phyloP scores from a whole-genome alignment of 441 rosid species.

The Croton laevigatus region DNA sequence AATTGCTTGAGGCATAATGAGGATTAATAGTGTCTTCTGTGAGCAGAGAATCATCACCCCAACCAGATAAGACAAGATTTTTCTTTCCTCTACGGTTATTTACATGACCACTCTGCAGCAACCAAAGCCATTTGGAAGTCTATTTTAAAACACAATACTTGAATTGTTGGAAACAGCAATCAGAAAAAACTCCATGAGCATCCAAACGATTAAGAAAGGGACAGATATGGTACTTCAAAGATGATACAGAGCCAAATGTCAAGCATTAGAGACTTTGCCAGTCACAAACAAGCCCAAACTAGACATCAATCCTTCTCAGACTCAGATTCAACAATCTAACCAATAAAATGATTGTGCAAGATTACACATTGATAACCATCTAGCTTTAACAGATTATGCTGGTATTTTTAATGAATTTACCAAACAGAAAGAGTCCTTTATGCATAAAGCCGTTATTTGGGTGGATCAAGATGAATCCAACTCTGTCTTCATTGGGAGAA shows the following conservation, averaged over 20 bases:
- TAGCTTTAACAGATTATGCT: neutral
- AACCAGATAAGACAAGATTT: slow-evolving; percentile 87
- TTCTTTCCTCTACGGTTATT: slow-evolving; percentile 82
- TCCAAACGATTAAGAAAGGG: neutral
- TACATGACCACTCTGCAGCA: slow-evolving; percentile 64
- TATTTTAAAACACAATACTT: neutral
- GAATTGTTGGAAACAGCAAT: neutral
- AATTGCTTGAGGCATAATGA: slow-evolving; percentile 51
- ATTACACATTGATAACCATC: neutral
- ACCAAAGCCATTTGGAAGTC: slow-evolving; percentile 12
- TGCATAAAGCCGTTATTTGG: no score
- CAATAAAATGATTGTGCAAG: neutral
- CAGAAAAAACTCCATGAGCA: neutral
- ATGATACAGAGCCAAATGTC: neutral
- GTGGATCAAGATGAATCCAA: no score
- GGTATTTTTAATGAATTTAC: no score
- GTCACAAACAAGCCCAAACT: neutral
- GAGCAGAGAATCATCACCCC: slow-evolving; percentile 89
- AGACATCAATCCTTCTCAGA: neutral
- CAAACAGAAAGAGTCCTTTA: no score
- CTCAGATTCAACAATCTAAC: neutral
- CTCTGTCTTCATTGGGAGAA: no score
- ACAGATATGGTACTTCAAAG: no score
- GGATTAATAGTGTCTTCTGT: slow-evolving; percentile 70
- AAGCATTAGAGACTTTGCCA: neutral